Base-by-base conservation (phyloP, 495 filamentous ascomycete species). In the Lasiosphaeria ovina region DNA sequence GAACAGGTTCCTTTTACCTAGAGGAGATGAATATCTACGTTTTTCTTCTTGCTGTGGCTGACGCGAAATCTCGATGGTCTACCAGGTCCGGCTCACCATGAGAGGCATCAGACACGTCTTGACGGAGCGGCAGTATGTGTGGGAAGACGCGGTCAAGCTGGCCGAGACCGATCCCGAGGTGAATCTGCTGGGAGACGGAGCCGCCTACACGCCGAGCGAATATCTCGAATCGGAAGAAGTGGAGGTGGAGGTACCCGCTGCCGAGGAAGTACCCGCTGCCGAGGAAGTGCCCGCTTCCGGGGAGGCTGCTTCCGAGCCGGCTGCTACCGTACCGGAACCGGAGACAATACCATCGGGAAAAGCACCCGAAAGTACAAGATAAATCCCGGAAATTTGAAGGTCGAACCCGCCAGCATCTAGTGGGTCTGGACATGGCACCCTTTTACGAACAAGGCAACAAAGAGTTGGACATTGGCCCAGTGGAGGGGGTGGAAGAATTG, bases 101-200 rank as follows among this genome's bases (percentile, higher is more conserved):
- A 79, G 83, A 60, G 77, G 77, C 45, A 96, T 98, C 71, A 92
- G 90, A 77, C 87, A 93, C 68, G 81, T 84, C 49, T 80, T 98
- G 57, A 92, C 89, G 42, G 93, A 98, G 72, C 81, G 93, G 66
- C 92, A 85, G 77, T 94, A 97, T 76, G 81, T 89, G 42, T 97
- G 91, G 90, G 85, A 92, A 65, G 90, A 93, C 64, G 94, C 94
- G 32, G 77, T 83, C 60, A 79, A 82, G 65, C 70, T 92, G 60
- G 93, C 90, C 7, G 75, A 83, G 70, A 74, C 76, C 8, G 91
- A 92, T 69, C 78, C 79, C 16, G 85, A 89, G 69, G 72, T 91
- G 51, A 72, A 90, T 66, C 69, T 90, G 6, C 74, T 69, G 35
- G 80, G 76, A 31, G 58, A 76, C 1, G 79, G 76, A 4, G 70